A percentile compares a stretch with the other conserved stretches of the same genome.
phyloP scores from a whole-genome alignment of 192 early-diverging fungal genomes.

The Jimgerdemannia flammicorona region DNA sequence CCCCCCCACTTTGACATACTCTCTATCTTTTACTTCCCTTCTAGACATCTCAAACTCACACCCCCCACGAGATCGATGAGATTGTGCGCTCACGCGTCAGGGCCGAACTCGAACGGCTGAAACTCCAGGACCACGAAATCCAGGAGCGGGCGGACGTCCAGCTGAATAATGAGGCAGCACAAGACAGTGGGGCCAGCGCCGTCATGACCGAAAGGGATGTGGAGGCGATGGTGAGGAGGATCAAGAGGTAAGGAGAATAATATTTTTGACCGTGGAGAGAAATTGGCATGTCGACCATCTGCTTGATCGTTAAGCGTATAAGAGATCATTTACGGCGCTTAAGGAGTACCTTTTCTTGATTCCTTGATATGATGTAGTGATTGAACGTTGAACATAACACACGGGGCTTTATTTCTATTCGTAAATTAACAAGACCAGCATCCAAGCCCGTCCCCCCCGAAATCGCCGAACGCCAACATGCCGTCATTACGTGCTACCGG shows the following conservation, averaged over 20 bases:
- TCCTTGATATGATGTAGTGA: neutral
- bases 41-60: slow-evolving; percentile 1
- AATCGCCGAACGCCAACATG: slow-evolving; percentile 21
- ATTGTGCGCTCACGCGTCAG: slow-evolving; percentile 28
- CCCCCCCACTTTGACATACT: no score
- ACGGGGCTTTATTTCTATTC: neutral
- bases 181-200: slow-evolving; percentile 25
- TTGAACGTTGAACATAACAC: no score
- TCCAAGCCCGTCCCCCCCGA: slow-evolving; percentile 24
- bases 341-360: neutral
- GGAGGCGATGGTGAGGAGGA: slow-evolving; percentile 23
- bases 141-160: slow-evolving; percentile 19
- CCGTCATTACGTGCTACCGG: slow-evolving; percentile 30
- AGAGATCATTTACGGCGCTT: no score
- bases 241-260: slow-evolving; percentile 27
- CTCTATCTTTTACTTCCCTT: neutral
- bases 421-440: slow-evolving; percentile 10
- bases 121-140: slow-evolving; percentile 1
- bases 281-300: neutral
- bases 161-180: slow-evolving; percentile 7
- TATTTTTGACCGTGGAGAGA: no score
- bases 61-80: slow-evolving; percentile 22
- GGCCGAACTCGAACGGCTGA: slow-evolving; percentile 17
- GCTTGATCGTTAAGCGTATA: neutral
- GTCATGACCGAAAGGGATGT: slow-evolving; percentile 24